Conservation (phyloP, 768 basidiomycete species). For the Trametes punicea region DNA sequence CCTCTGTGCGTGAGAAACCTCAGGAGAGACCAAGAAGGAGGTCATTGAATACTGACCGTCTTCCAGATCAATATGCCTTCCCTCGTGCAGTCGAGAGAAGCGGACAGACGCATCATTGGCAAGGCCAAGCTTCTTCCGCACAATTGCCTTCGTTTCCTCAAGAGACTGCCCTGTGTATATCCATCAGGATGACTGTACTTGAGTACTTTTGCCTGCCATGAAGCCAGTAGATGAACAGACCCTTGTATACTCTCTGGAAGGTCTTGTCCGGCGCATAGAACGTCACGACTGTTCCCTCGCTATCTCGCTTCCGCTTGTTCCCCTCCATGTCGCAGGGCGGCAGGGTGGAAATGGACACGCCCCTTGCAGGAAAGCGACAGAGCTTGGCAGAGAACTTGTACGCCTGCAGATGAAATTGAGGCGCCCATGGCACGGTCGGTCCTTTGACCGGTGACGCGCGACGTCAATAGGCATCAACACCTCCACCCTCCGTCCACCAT, state of each 20-base stretch:
- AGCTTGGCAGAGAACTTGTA: not conserved
- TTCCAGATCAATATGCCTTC: slow-evolving; percentile 60
- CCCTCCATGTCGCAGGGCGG: slow-evolving; percentile 5
- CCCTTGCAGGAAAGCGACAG: not conserved
- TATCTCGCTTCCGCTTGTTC: slow-evolving; percentile 8
- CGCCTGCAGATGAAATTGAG: slow-evolving; percentile 5
- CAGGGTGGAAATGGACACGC: not conserved
- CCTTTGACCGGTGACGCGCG: slow-evolving; percentile 9
- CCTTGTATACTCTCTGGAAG: slow-evolving; percentile 43
- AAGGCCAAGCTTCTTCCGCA: slow-evolving; percentile 61
- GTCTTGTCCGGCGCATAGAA: slow-evolving; percentile 36
- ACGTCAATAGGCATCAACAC: slow-evolving; percentile 17
- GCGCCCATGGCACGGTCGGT: slow-evolving; percentile 8
- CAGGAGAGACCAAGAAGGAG: not conserved
- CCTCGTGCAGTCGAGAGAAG: slow-evolving; percentile 53
- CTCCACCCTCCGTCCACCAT: slow-evolving; percentile 23
- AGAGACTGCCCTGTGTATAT: slow-evolving; percentile 53
- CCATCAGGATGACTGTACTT: not conserved
- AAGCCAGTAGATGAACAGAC: slow-evolving; percentile 22
- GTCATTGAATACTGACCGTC: slow-evolving; percentile 51
- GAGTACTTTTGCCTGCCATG: not conserved
- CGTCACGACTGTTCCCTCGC: slow-evolving; percentile 34
- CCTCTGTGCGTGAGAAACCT: slow-evolving; percentile 43
- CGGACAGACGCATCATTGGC: slow-evolving; percentile 33
- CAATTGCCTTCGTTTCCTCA: slow-evolving; percentile 51